A percentile compares a stretch with the other conserved stretches of the same genome.
These are phyloP conservation scores for Phytophthora colocasiae DNA, from an alignment of 352 stramenopile species.

Conservation along the genomic window DNA sequence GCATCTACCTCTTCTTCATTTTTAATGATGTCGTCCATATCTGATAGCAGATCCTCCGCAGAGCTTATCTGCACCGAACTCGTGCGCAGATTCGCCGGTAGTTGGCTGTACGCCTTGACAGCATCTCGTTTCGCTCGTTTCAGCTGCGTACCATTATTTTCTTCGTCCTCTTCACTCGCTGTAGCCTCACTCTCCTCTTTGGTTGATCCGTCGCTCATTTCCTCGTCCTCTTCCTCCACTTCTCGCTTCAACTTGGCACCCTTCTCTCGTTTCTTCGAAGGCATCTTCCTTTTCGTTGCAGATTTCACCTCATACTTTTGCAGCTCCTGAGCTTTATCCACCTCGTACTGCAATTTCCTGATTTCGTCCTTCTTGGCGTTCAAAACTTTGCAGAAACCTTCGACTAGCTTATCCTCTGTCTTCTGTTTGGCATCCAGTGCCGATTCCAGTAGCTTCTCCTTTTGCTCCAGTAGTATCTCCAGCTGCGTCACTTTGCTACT, in stretches of 20 bases:
- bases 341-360: constrained; percentile 43
- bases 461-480: constrained; percentile 46
- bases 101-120: constrained; percentile 46
- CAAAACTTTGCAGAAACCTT: constrained; percentile 57
- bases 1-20: constrained; percentile 23
- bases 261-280: constrained; percentile 11
- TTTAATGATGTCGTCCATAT: constrained; percentile 57
- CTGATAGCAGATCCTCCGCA: constrained; percentile 48
- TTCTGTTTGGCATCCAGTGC: constrained; percentile 53
- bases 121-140: constrained; percentile 31
- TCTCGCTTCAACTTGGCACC: constrained; percentile 47
- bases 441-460: constrained; percentile 54
- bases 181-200: constrained; percentile 28
- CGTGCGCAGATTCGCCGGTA: constrained; percentile 28
- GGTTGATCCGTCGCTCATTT: constrained; percentile 25
- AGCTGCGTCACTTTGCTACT: constrained; percentile 34
- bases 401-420: constrained; percentile 49
- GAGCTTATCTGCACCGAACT: constrained; percentile 46
- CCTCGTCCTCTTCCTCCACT: constrained; percentile 20
- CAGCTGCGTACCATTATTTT: constrained; percentile 8
- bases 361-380: constrained; percentile 77
- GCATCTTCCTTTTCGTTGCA: constrained; percentile 11
- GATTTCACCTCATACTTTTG: constrained; percentile 1
- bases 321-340: constrained; percentile 23
- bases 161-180: not conserved